phyloP scores from a whole-genome alignment of 176 grass and related monocot species.

The Guadua angustifolia region DNA sequence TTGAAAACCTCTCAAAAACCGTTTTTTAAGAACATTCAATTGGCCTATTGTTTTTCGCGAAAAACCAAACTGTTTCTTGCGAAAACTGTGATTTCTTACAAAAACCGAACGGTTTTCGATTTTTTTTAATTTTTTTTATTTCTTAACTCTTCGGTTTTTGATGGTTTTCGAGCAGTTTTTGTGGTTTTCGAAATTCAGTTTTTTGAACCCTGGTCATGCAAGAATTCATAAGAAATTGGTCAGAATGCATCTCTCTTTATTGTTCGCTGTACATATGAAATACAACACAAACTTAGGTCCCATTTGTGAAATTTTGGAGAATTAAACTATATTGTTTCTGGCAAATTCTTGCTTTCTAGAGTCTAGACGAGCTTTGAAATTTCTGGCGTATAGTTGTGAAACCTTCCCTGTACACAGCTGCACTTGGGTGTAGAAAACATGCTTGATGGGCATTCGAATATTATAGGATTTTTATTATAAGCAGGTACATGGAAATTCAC shows the following conservation, averaged over 20 bases:
- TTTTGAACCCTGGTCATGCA: too few species aligned
- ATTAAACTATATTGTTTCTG: background rate
- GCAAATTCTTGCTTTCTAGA: background rate
- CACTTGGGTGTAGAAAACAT: background rate
- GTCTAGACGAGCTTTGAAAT: background rate
- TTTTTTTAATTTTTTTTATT: too few species aligned
- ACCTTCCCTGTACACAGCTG: background rate
- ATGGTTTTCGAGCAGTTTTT: too few species aligned
- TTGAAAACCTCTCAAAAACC: too few species aligned
- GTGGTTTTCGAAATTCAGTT: too few species aligned
- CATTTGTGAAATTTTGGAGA: background rate
- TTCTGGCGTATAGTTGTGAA: background rate
- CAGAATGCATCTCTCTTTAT: background rate
- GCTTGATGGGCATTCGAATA: background rate
- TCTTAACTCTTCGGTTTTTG: too few species aligned
- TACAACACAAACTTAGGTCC: background rate
- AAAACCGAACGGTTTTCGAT: too few species aligned
- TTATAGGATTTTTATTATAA: background rate
- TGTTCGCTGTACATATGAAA: background rate
- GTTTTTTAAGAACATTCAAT: too few species aligned
- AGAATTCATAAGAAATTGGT: background rate
- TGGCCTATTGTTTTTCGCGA: too few species aligned
- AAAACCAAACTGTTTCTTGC: too few species aligned
- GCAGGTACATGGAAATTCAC: slow-evolving; percentile 23
- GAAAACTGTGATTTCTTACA: too few species aligned